These are phyloP conservation scores for Tetrapisispora fleetii DNA, from an alignment of 805 yeast genomes.

Conservation along the genomic window DNA sequence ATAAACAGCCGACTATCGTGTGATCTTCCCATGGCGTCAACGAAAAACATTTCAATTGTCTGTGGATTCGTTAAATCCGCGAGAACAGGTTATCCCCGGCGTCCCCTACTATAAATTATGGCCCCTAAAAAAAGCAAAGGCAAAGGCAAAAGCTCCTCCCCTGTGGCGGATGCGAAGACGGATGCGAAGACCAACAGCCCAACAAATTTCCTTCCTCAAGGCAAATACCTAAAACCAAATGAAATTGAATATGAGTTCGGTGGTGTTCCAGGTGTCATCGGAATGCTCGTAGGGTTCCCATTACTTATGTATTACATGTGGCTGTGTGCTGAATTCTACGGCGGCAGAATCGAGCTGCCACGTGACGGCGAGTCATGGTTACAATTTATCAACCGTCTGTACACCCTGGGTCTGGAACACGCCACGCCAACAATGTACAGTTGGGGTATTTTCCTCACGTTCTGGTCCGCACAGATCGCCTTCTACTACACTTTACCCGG, in stretches of 20 bases:
- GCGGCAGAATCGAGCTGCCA: constrained; percentile 67
- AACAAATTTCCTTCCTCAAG: constrained; percentile 27
- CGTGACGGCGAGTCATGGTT: constrained; percentile 44
- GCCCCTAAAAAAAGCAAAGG: background rate
- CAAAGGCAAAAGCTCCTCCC: background rate
- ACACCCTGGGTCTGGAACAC: constrained; percentile 36
- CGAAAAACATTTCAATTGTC: too few relatives aligned
- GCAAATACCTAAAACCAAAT: constrained; percentile 36
- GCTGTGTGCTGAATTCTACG: constrained; percentile 75
- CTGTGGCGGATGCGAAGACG: background rate
- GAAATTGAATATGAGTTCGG: constrained; percentile 84
- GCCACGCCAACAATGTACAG: constrained; percentile 53
- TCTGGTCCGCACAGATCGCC: constrained; percentile 55
- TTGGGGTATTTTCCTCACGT: constrained; percentile 63
- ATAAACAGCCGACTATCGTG: too few relatives aligned
- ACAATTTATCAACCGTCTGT: constrained; percentile 39
- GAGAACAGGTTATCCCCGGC: too few relatives aligned
- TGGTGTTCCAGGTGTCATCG: constrained; percentile 79
- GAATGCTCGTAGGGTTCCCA: constrained; percentile 92
- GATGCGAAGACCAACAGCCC: background rate
- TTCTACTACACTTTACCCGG: constrained; percentile 87
- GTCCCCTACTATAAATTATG: too few relatives aligned
- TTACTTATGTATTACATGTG: constrained; percentile 93
- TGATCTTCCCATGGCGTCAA: too few relatives aligned
- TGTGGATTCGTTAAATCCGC: too few relatives aligned